Evolutionary conservation across 1,139 yeast genomes (phyloP).

Genomic region (Yamadazyma dendronema): DNA sequence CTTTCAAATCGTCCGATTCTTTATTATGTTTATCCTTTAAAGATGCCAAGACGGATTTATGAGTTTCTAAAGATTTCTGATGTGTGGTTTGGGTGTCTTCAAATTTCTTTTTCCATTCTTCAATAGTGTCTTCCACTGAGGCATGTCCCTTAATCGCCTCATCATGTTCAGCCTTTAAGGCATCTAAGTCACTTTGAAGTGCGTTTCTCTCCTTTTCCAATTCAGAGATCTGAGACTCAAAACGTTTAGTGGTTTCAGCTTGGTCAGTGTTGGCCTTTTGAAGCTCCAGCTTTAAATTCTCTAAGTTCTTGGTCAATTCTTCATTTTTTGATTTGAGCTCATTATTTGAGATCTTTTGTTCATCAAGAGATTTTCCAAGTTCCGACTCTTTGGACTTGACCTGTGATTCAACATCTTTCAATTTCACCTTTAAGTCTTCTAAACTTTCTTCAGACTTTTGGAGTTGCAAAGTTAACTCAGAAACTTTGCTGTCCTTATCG

Average conservation of each 20-base stretch:
- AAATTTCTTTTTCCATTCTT: neutral
- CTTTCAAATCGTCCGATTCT: neutral
- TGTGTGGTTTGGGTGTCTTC: neutral
- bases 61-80: neutral
- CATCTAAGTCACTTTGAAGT: neutral
- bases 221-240: neutral
- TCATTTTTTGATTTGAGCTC: slow-evolving; percentile 6
- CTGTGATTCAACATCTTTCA: slow-evolving; percentile 1
- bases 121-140: neutral
- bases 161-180: neutral
- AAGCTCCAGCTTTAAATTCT: neutral
- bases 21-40: neutral
- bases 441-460: slow-evolving; percentile 1
- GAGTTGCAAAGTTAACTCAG: neutral
- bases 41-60: neutral
- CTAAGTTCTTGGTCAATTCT: neutral
- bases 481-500: slow-evolving; percentile 4
- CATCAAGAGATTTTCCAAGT: neutral
- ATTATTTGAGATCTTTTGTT: slow-evolving; percentile 8
- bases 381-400: slow-evolving; percentile 3
- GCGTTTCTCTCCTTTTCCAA: neutral
- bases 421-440: slow-evolving; percentile 5
- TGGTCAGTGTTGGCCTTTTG: neutral
- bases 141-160: neutral
- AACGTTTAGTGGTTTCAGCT: neutral